Percentiles rank a stretch among this genome's conserved stretches.
These are phyloP conservation scores for Moringa oleifera DNA, from an alignment of 345 rosid genomes.

Conservation along the genomic window DNA sequence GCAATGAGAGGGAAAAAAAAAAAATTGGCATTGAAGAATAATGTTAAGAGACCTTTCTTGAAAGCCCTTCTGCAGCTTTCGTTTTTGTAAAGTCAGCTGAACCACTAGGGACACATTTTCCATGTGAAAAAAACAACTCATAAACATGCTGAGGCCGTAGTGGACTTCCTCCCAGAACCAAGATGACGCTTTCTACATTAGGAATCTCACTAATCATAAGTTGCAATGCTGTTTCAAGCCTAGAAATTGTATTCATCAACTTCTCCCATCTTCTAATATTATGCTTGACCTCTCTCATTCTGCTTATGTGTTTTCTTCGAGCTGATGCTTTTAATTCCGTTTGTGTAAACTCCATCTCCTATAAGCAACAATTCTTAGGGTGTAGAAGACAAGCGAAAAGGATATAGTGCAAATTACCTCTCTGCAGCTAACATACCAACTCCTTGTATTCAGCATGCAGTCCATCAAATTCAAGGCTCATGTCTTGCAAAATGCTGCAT, in stretches of 20 bases:
- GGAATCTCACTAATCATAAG: slow-evolving; percentile 42
- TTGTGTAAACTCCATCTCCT: slow-evolving; percentile 46
- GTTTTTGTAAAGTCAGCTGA: slow-evolving; percentile 44
- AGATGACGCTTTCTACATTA: slow-evolving; percentile 39
- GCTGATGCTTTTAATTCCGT: slow-evolving; percentile 37
- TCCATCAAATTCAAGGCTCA: slow-evolving; percentile 50
- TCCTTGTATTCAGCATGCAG: slow-evolving; percentile 44
- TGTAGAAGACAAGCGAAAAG: slow-evolving; percentile 10
- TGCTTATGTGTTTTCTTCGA: slow-evolving; percentile 43
- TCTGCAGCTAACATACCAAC: slow-evolving; percentile 48
- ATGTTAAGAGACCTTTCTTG: slow-evolving; percentile 55
- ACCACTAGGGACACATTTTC: slow-evolving; percentile 21
- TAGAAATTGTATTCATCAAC: slow-evolving; percentile 48
- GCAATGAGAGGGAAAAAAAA: slow-evolving; percentile 1
- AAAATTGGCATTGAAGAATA: slow-evolving; percentile 2
- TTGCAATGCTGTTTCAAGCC: slow-evolving; percentile 47
- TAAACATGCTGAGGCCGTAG: slow-evolving; percentile 68
- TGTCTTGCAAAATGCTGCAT: slow-evolving; percentile 72
- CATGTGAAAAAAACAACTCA: slow-evolving; percentile 43
- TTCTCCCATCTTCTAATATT: slow-evolving; percentile 63
- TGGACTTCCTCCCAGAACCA: slow-evolving; percentile 72
- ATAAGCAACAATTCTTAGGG: slow-evolving; percentile 29
- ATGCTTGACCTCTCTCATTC: slow-evolving; percentile 64
- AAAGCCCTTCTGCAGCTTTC: slow-evolving; percentile 66
- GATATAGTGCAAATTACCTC: slow-evolving; percentile 7